Conservation (phyloP, 495 filamentous ascomycete species). For the Symbiotaphrina buchneri region DNA sequence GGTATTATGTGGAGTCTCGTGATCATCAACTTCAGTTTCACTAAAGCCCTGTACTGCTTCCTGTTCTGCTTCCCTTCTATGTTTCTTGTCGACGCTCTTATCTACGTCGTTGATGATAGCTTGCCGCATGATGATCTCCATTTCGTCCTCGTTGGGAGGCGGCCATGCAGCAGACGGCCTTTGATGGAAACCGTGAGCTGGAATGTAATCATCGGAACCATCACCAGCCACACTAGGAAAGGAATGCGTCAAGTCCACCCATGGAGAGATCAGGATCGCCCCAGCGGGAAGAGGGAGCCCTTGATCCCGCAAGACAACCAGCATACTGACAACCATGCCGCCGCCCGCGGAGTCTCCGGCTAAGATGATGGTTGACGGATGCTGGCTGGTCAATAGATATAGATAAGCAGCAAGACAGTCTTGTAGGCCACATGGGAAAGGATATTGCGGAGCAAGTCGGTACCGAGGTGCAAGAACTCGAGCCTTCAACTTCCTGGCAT, state of each 20-base stretch:
- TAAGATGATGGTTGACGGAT: constrained; percentile 54
- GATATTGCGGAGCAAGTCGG: constrained; percentile 78
- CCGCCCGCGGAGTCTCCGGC: constrained; percentile 85
- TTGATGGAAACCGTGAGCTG: constrained; percentile 64
- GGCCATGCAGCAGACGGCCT: constrained; percentile 73
- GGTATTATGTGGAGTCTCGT: constrained; percentile 2
- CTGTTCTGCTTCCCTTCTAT: constrained; percentile 9
- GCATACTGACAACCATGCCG: constrained; percentile 52
- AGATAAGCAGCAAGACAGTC: constrained; percentile 80
- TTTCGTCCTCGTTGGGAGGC: constrained; percentile 62
- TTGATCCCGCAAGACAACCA: constrained; percentile 63
- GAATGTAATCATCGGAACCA: constrained; percentile 65
- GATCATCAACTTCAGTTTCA: too few species aligned
- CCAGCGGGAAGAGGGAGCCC: constrained; percentile 69
- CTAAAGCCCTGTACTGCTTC: constrained; percentile 20
- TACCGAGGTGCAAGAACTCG: constrained; percentile 75
- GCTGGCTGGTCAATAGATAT: constrained; percentile 48
- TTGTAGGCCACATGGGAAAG: constrained; percentile 77
- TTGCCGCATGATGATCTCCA: constrained; percentile 13
- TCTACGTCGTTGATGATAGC: constrained; percentile 2
- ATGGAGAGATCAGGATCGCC: constrained; percentile 75
- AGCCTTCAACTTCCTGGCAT: constrained; percentile 82
- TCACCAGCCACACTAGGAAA: constrained; percentile 70
- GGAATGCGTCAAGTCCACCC: constrained; percentile 85
- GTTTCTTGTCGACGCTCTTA: constrained; percentile 5